phyloP scores from a whole-genome alignment of 768 basidiomycete species.

The Tylopilus balloui region DNA sequence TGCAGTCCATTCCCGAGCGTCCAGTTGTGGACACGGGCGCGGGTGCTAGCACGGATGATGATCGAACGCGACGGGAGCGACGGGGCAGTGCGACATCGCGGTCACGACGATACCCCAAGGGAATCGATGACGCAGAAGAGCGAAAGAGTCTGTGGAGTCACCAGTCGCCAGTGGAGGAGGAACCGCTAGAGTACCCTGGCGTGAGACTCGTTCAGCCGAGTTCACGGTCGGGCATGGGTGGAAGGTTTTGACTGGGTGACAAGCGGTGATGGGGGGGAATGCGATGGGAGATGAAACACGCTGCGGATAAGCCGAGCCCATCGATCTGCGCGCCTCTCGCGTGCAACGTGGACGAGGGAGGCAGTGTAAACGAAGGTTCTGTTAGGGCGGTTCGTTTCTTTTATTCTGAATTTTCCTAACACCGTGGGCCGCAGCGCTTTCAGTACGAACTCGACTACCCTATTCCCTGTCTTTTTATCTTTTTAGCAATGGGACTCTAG shows the following conservation, averaged over 20 bases:
- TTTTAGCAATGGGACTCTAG: not conserved
- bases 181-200: slow-evolving; percentile 16
- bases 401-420: not conserved
- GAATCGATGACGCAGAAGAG: slow-evolving; percentile 58
- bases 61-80: slow-evolving; percentile 26
- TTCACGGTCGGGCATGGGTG: slow-evolving; percentile 9
- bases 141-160: slow-evolving; percentile 51
- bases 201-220: slow-evolving; percentile 39
- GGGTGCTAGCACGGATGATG: not conserved
- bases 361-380: not conserved
- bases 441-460: not conserved
- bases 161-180: slow-evolving; percentile 26
- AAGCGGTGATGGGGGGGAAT: not conserved
- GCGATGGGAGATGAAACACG: not conserved
- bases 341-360: too few species aligned
- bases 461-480: not conserved
- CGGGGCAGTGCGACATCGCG: slow-evolving; percentile 43
- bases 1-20: not conserved
- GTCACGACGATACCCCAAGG: slow-evolving; percentile 42
- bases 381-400: not conserved
- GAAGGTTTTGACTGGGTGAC: slow-evolving; percentile 17
- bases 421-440: not conserved
- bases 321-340: not conserved
- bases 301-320: not conserved
- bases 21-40: not conserved